A percentile compares a stretch with the other conserved stretches of the same genome.
phyloP scores from a whole-genome alignment of 1,284 basidiomycete genomes.

The Limonomyces culmigenus region DNA sequence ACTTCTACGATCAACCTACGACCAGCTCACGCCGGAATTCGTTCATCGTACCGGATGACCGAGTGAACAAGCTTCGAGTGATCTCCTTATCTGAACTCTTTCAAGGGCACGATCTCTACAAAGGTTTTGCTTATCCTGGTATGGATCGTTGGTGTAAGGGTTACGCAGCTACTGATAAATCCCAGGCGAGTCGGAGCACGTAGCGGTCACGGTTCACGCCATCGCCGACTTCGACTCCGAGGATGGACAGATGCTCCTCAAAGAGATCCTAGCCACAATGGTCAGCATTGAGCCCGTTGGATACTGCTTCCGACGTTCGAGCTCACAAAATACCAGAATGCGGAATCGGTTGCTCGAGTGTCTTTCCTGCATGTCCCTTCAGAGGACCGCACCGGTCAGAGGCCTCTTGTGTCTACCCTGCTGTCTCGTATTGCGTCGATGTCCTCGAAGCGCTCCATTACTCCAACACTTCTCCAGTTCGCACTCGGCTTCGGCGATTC shows the following conservation, averaged over 20 bases:
- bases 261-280: conserved; percentile 46
- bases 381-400: neutral
- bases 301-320: conserved; percentile 1
- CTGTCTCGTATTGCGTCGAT: conserved; percentile 20
- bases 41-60: conserved; percentile 42
- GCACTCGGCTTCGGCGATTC: conserved; percentile 17
- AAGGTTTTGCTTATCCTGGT: neutral
- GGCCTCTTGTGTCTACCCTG: conserved; percentile 25
- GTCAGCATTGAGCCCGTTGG: conserved; percentile 22
- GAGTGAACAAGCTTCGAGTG: conserved; percentile 28
- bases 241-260: conserved; percentile 37
- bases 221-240: conserved; percentile 66
- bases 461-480: conserved; percentile 20
- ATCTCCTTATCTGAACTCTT: conserved; percentile 34
- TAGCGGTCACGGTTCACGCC: conserved; percentile 43
- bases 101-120: conserved; percentile 4
- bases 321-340: conserved; percentile 16
- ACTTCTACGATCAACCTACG: conserved; percentile 81
- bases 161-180: neutral
- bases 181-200: conserved; percentile 4
- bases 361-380: conserved; percentile 47
- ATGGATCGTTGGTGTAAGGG: neutral
- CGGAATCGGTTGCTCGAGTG: conserved; percentile 28
- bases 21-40: conserved; percentile 54
- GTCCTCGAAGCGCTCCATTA: conserved; percentile 19